Evolutionary conservation across 1,284 basidiomycete species (phyloP), one percentile per base, ranked within the genome.

Genomic region (Fomitopsis betulina): DNA sequence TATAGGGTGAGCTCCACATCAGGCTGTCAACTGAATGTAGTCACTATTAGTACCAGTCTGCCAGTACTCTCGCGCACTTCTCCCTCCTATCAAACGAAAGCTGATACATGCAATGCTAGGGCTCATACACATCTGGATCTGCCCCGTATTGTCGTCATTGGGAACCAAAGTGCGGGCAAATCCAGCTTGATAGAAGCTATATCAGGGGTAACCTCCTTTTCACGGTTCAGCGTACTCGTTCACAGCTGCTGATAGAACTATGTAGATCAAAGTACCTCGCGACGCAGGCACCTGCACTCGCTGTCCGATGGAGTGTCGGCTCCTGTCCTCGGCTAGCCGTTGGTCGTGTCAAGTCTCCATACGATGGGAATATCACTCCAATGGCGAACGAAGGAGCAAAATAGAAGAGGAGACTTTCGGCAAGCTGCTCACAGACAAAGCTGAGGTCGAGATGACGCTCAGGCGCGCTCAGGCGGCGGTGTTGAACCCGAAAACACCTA

Each of bases 401-500:
- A 65, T 73, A 0, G 56, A 53, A 0, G 76, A 78, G 59, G 61
- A 63, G 0, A 64, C 64, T 0, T 81, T 81, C 58, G 76, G 76
- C 0, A 19, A 54, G 3, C 15, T 62, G 5, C 73, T 80, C 35
- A 65, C 58, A 1, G 62, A 76, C 35, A 73, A 70, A 59, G 58
- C 57, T 2, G 67, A 75, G 2, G 73, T 81, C 6, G 78, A 79
- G 60, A 53, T 70, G 2, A 63, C 67, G n/a, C 65, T 82, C 13
- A 72, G 77, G 10, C 73, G 76, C 10, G 80, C 80, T 0, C 80
- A 82, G 57, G 57, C 71, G 0, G 77, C 77, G 0, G 71, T 79
- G 1, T 65, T 83, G 5, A 74, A 78, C 56, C 76, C 78, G 0
- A 56, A 60, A 8, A 50, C 69, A 6, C 53, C 65, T 5, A 17